Evolutionary conservation across 2,329 filamentous ascomycete species (phyloP), one percentile per base, ranked within the genome.

Genomic region (Beauveria brongniartii): DNA sequence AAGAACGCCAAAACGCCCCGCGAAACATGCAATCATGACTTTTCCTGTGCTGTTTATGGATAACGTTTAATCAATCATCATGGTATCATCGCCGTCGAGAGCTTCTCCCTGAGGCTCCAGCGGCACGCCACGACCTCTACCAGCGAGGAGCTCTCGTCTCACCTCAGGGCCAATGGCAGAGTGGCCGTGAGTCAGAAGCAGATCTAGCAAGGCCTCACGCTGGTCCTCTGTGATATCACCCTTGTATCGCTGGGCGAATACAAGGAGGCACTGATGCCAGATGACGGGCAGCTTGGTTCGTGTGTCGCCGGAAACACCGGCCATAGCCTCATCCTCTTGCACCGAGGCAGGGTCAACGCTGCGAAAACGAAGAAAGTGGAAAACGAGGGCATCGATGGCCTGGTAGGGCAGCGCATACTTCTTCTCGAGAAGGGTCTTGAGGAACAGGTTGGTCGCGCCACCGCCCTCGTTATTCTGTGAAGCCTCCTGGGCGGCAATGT

Each of bases 211-310:
- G 0, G 92, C 90, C 75, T 99, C 93, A 67, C 92, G 82, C 78
- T 96, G 92, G 67, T 97, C 92, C 73, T 97, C 92, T 1, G 92
- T 96, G 67, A 97, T 93, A 73, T 97, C 93, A 67, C 97, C 95
- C 70, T 92, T 87, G 76, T 97, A 99, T 61, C 93, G 82, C 76
- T 97, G 90, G 28, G 94, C 92, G 75, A 99, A 99, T 2, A 91
- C 89, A 59, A 99, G 77, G 34, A 99, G 79, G 67, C 89, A 92
- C 77, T 97, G 93, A 74, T 99, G 94, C 92, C 93, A 99, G 61
- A 99, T 86, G 8, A 99, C 92, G 0, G 95, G 94, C 65, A 97
- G 73, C 70, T 89, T 91, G 69, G 66, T 80, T 73, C 72, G 81
- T 63, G 74, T 78, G 53, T 83, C 82, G n/a, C 78, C 75, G 37